Percentiles rank a stretch among this genome's conserved stretches.
Evolutionary conservation across 139 green algal genomes (phyloP).

Genomic region (Pseudopediastrum boryanum): DNA sequence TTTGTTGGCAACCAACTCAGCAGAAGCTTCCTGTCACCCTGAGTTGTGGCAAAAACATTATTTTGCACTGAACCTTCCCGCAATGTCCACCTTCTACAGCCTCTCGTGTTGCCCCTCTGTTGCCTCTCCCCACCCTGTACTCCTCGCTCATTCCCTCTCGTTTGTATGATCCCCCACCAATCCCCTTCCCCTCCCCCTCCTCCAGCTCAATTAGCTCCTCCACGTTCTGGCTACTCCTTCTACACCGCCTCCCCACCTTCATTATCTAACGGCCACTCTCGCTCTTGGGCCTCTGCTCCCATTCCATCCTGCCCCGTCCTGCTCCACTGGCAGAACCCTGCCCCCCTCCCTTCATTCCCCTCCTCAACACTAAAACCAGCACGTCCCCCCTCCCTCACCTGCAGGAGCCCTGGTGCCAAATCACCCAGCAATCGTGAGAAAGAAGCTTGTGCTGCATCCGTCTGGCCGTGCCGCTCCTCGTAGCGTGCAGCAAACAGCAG

Average conservation of each 20-base stretch:
- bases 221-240: background rate
- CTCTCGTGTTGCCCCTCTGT: background rate
- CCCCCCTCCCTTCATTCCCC: background rate
- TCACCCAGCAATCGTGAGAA: constrained; percentile 49
- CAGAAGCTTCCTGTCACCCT: background rate
- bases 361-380: background rate
- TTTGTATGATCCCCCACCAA: background rate
- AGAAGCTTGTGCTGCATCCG: constrained; percentile 49
- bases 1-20: constrained; percentile 2
- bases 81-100: background rate
- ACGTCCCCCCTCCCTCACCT: constrained; percentile 22
- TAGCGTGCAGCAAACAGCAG: constrained; percentile 74
- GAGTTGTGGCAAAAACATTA: background rate
- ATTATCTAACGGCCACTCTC: too few relatives aligned
- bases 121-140: background rate
- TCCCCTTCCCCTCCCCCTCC: background rate
- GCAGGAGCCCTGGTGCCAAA: constrained; percentile 64
- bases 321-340: background rate
- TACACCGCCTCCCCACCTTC: background rate
- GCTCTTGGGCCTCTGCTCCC: background rate
- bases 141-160: background rate
- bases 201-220: background rate
- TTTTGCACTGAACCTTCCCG: background rate
- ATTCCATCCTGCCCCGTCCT: background rate
- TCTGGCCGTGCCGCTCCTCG: constrained; percentile 64